Base-by-base conservation (phyloP, 176 grass and related monocot species). In the Zizania latifolia region DNA sequence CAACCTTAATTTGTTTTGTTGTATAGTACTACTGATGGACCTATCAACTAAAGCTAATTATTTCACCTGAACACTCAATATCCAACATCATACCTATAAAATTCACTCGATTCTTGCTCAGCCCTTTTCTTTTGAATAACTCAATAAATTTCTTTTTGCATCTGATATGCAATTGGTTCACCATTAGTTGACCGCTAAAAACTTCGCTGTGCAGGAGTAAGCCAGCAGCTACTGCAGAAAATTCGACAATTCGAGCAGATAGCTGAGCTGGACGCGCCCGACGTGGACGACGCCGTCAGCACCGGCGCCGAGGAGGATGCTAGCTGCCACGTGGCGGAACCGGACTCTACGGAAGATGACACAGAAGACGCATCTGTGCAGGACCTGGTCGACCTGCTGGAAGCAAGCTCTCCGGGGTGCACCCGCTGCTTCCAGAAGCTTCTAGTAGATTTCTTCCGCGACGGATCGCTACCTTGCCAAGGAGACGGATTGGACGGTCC, bases 171-270 rank as follows among this genome's bases (percentile, higher is more conserved):
- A 12, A 33, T 28, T 26, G 35, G 30, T 46, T 39, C 26, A 39
- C 3, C 3, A 16, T 22, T 1, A 30, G 7, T 37, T 71, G 48
- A 48, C 37, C 14, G 2, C 8, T 26, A 41, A 10, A 35, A 0
- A 26, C 33, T 84, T 77, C 59, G 1, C 0, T 56, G 22, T 38
- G 11, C 33, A 99, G 95, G 89, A 82, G 86, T 85, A 53, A 88
- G 86, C 26, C 50, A 89, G 33, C 32, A 78, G 9, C n/a, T 92
- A 54, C 59, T 90, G 59, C 72, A 90, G 27, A 86, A 83, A 72
- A 85, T 99, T 45, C 72, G 82, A 10, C 89, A 59, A 19, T 99
- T 99, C 34, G 95, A 99, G 62, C 80, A 86, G 54, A 56, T 93
- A 21, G 83, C 83, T n/a, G 81, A 97, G 14, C 36, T 94, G n/a